Conservation (phyloP, 1,284 basidiomycete genomes). For the Sporisorium iseilematis-ciliati region DNA sequence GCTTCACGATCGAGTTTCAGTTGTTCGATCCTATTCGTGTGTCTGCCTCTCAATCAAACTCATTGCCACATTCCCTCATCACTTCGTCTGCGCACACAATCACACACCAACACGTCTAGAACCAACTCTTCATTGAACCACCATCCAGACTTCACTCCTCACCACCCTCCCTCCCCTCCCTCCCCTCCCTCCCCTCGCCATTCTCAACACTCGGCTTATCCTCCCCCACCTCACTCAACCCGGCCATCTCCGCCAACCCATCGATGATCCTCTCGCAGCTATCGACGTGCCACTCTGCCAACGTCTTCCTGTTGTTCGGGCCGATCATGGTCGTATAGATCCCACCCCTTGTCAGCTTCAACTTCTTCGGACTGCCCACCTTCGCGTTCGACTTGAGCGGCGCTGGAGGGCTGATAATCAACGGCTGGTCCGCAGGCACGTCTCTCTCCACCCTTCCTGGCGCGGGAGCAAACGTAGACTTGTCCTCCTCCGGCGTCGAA, state of each 20-base stretch:
- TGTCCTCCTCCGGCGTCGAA: slow-evolving; percentile 27
- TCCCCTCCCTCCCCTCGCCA: not conserved
- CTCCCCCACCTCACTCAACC: slow-evolving; percentile 8
- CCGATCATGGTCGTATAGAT: slow-evolving; percentile 67
- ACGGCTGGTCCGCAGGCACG: slow-evolving; percentile 14
- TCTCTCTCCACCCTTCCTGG: not conserved
- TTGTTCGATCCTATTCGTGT: not conserved
- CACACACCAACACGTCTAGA: not conserved
- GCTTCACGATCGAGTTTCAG: no score
- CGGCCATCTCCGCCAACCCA: slow-evolving; percentile 63
- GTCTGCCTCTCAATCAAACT: not conserved
- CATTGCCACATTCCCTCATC: not conserved
- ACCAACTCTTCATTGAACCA: not conserved
- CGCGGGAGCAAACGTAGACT: not conserved
- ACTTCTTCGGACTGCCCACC: slow-evolving; percentile 47
- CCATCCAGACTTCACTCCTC: not conserved
- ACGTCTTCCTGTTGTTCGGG: slow-evolving; percentile 62
- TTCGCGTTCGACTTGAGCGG: slow-evolving; percentile 45
- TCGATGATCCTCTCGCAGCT: slow-evolving; percentile 60
- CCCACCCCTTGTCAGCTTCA: slow-evolving; percentile 49
- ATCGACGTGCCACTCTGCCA: slow-evolving; percentile 67
- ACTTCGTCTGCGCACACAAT: not conserved
- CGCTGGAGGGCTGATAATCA: slow-evolving; percentile 54
- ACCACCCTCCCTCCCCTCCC: not conserved
- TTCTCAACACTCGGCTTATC: slow-evolving; percentile 27